These are phyloP conservation scores for Pyrenochaeta sp. DNA, from an alignment of 2,329 filamentous ascomycete genomes.

Conservation along the genomic window DNA sequence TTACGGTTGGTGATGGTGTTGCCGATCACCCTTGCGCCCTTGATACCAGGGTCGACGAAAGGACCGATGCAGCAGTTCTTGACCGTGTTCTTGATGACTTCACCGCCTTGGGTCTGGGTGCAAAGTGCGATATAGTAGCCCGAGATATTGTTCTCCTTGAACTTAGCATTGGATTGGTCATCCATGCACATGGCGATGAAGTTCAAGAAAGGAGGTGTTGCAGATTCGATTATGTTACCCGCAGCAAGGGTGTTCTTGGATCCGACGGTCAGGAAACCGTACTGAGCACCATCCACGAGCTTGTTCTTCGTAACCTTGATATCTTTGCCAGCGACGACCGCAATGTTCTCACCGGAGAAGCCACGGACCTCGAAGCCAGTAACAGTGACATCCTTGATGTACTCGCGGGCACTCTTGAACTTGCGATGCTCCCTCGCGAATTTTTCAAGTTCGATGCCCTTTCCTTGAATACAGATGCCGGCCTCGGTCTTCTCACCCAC, in stretches of 20 bases:
- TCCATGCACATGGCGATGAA: slow-evolving; percentile 25
- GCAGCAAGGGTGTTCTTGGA: slow-evolving; percentile 10
- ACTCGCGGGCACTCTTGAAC: not conserved
- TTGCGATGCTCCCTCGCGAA: slow-evolving; percentile 8
- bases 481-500: slow-evolving; percentile 3
- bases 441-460: slow-evolving; percentile 1
- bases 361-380: slow-evolving; percentile 13
- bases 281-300: slow-evolving; percentile 10
- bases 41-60: slow-evolving; percentile 17
- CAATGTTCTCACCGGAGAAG: slow-evolving; percentile 20
- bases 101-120: slow-evolving; percentile 11
- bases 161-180: slow-evolving; percentile 11
- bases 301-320: slow-evolving; percentile 14
- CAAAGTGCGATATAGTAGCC: slow-evolving; percentile 19
- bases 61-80: slow-evolving; percentile 15
- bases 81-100: slow-evolving; percentile 14
- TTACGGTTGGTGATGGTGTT: slow-evolving; percentile 12
- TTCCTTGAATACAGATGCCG: slow-evolving; percentile 20
- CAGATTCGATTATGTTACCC: slow-evolving; percentile 7
- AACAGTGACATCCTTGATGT: slow-evolving; percentile 17
- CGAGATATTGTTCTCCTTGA: slow-evolving; percentile 16
- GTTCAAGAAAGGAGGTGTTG: not conserved
- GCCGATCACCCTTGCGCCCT: slow-evolving; percentile 11
- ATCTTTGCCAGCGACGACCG: slow-evolving; percentile 16
- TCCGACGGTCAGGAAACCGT: slow-evolving; percentile 23